These are phyloP conservation scores for Diaporthe sp. DNA, from an alignment of 2,329 filamentous ascomycete genomes.

Conservation along the genomic window DNA sequence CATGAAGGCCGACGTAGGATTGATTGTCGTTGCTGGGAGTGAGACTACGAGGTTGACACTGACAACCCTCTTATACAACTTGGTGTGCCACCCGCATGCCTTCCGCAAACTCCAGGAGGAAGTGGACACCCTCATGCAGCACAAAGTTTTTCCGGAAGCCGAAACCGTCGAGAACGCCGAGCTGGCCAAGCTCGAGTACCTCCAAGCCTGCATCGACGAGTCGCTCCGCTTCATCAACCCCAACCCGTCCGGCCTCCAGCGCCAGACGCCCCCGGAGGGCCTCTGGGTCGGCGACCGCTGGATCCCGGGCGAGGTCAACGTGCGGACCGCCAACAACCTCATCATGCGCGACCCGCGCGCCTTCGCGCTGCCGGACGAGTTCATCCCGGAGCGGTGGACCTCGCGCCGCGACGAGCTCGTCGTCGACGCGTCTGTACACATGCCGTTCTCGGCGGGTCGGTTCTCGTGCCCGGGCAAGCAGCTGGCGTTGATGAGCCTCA, in stretches of 20 bases:
- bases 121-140: conserved; percentile 70
- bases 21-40: neutral
- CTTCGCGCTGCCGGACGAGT: conserved; percentile 43
- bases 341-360: conserved; percentile 13
- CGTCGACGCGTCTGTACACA: neutral
- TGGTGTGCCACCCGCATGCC: conserved; percentile 67
- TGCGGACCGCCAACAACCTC: conserved; percentile 12
- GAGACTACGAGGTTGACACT: neutral
- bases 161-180: conserved; percentile 1
- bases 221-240: neutral
- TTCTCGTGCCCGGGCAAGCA: conserved; percentile 8
- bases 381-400: conserved; percentile 51
- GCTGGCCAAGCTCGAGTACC: conserved; percentile 2
- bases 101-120: conserved; percentile 74
- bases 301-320: conserved; percentile 27
- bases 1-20: neutral
- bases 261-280: conserved; percentile 12
- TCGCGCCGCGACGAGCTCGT: conserved; percentile 33
- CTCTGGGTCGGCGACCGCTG: conserved; percentile 9
- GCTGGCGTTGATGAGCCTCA: neutral
- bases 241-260: conserved; percentile 18
- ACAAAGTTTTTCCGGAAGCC: neutral
- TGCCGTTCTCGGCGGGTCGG: neutral
- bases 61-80: conserved; percentile 15
- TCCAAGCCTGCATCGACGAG: conserved; percentile 21